Base-by-base conservation (phyloP, 169 alveolate species). In the Amoebophrya sp. region DNA sequence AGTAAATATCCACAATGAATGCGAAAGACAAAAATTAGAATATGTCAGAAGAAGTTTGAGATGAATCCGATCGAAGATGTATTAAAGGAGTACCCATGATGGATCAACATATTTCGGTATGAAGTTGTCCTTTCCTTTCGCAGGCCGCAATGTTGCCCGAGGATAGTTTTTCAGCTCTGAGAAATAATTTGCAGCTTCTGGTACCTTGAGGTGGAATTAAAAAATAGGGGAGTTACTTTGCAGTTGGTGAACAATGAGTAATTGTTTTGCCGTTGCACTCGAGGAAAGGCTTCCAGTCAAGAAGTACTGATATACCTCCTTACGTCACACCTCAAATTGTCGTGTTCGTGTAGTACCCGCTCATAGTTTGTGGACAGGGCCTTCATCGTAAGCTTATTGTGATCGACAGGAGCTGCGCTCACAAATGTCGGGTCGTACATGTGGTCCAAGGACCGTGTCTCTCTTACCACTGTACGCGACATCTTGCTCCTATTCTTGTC, bases 361-460 rank as follows among this genome's bases (percentile, higher is more conserved):
- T 65, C 83, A 18, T 26, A 65, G 38, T 65, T 29, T 36, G n/a
- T 36, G 18, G 83, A 29, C 12, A 65, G 83, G 18, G 83, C 83
- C 83, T 36, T 65, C 10, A 36, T 36, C 36, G 83, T 65, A 36
- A 65, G 83, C 26, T 65, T 65, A 18, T 65, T 65, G 83, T 65
- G 83, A 26, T 65, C 83, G 38, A 36, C 83, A 0, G 83, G 83
- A 1, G 83, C 83, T 1, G 83, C 18, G 1, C 39, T 65, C n/a
- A 36, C n/a, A 18, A 26, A 36, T 26, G 26, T 18, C 33, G 33
- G 83, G 83, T 65, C 83, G 83, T 65, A 65, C 39, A 65, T 65
- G 83, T 65, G 83, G 83, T 65, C 83, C 2, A 65, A 36, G 38
- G 83, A 65, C 83, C 83, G 83, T 6, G 83, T 65, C 33, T 65